These are phyloP conservation scores for Lentinula sp. DNA, from an alignment of 768 basidiomycete genomes.

Conservation along the genomic window DNA sequence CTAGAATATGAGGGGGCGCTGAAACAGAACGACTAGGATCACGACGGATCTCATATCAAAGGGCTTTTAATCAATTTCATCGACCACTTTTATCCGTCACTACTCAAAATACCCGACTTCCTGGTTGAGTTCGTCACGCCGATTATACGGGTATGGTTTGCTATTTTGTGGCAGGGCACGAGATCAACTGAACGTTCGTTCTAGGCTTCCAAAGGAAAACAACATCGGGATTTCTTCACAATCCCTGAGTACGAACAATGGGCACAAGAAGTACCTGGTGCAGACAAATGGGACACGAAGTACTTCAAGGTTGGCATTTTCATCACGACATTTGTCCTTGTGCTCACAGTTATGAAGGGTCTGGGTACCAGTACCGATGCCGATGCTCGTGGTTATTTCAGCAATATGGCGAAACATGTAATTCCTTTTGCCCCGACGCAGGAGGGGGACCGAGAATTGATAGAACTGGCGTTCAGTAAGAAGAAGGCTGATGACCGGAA, in stretches of 20 bases:
- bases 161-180: not conserved
- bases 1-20: not conserved
- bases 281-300: constrained; percentile 84
- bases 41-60: constrained; percentile 99
- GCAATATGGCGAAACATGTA: constrained; percentile 88
- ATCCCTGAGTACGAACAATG: constrained; percentile 96
- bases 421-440: constrained; percentile 83
- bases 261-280: constrained; percentile 71
- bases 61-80: constrained; percentile 98
- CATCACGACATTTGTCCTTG: not conserved
- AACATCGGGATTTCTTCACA: constrained; percentile 87
- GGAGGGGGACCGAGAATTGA: constrained; percentile 79
- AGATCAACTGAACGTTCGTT: not conserved
- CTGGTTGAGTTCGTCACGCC: constrained; percentile 98
- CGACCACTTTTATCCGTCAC: constrained; percentile 93
- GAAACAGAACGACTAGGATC: constrained; percentile 56
- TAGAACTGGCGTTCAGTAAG: constrained; percentile 99
- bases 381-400: constrained; percentile 91
- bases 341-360: constrained; percentile 52
- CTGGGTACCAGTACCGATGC: constrained; percentile 87
- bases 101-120: constrained; percentile 86
- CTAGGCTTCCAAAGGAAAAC: constrained; percentile 74
- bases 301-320: constrained; percentile 81
- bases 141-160: constrained; percentile 75
- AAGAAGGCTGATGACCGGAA: constrained; percentile 98